Evolutionary conservation across 176 grass and related monocot genomes (phyloP), one percentile per base, ranked within the genome.

Genomic region (Oryza punctata): DNA sequence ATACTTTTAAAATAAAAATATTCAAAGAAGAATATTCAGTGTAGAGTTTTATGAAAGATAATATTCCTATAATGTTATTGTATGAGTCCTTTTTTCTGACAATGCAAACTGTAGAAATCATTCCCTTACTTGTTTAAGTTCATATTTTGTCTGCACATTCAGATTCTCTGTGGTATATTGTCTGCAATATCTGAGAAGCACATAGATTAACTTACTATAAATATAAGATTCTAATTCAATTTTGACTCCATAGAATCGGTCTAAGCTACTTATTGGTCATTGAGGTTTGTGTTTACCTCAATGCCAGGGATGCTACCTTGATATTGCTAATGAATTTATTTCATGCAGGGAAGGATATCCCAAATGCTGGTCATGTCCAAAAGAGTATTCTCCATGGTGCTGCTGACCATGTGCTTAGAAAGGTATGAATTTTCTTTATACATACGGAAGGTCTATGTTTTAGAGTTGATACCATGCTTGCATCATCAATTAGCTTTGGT

Each of bases 391-490:
- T 99, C 82, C 89, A 91, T 76, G 77, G 88, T 84, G 83, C 93
- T 78, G 96, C 96, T 40, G 91, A 99, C 86, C 89, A 89, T 90
- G 85, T 99, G 59, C 89, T 99, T 81, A 83, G 72, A 81, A 99
- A 99, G 96, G 96, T 96, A 3, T 63, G 78, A 33, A 2, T 72
- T 82, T 82, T 67, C 59, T 92, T 45, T 59, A 38, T 82, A 75
- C 14, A 18, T 23, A 6, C 0, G 2, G 14, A 59, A 21, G 33
- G 27, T 59, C 10, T 49, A 70, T 73, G 15, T 25, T 79, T 30
- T 76, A 16, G 19, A 65, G 24, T 54, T 81, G 0, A 44, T 33
- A 44, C 71, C 23, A 26, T 71, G 44, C 52, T 15, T 27, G 10
- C 1, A 35, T 73, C 26, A 57, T 69, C 40, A 72, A 59, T 13